Evolutionary conservation across 1,284 basidiomycete species (phyloP).

Genomic region (Ceratobasidium sp.): DNA sequence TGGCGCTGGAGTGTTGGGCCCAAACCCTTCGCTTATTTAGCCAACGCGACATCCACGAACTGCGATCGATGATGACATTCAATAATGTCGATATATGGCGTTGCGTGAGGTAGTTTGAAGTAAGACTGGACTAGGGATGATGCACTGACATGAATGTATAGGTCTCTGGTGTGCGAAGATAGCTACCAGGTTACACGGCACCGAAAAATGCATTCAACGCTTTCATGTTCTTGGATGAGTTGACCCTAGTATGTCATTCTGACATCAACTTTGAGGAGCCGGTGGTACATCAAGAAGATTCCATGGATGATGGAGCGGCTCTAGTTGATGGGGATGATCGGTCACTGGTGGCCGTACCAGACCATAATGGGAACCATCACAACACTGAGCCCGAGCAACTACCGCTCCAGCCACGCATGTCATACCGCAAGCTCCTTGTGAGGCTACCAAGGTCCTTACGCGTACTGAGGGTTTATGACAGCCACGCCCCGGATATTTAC

Average conservation of each 20-base stretch:
- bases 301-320: too few relatives aligned
- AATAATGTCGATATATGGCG: background rate
- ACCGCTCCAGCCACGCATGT: background rate
- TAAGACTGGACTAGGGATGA: background rate
- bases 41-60: background rate
- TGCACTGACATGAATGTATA: background rate
- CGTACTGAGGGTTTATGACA: background rate
- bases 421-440: constrained; percentile 14
- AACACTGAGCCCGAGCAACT: background rate
- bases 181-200: background rate
- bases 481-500: constrained; percentile 27
- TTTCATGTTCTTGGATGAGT: background rate
- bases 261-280: constrained; percentile 8
- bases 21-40: background rate
- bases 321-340: too few relatives aligned
- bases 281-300: background rate
- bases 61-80: background rate
- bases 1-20: constrained; percentile 10
- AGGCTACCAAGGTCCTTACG: constrained; percentile 5
- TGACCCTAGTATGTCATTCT: constrained; percentile 9
- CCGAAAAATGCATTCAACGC: background rate
- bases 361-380: too few relatives aligned
- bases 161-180: constrained; percentile 1
- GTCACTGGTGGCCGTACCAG: too few relatives aligned
- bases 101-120: background rate